Evolutionary conservation across 495 filamentous ascomycete species (phyloP), one percentile per base, ranked within the genome.

Genomic region (Penicillium roqueforti): DNA sequence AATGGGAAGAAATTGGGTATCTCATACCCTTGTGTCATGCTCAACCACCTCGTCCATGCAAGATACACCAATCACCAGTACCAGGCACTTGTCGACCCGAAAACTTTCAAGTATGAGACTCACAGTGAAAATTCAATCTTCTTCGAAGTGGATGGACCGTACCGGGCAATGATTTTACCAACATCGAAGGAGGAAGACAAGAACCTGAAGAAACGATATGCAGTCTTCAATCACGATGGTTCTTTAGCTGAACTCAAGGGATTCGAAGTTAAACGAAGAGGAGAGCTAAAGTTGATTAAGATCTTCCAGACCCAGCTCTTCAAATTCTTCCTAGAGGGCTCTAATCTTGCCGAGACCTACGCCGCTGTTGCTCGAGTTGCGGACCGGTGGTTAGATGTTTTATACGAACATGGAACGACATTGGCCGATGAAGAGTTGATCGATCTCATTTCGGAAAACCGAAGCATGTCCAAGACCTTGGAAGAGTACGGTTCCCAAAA

Each of bases 291-390:
- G 75, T 82, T 99, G 58, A 99, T 99, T 81, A 99, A 99, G 71
- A 99, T 96, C 61, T 99, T 99, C 72, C 93, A 99, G 71, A 87
- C 89, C 31, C 93, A 97, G 64, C 95, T 99, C 63, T 99, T 99
- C 83, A 95, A 93, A 66, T 97, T 97, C 75, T 99, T 99, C 73
- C 72, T 99, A 5, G 92, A 97, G 67, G 93, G 93, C 3, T 78
- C 77, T 22, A 95, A 88, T 2, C 72, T 99, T 47, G 72, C 80
- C 2, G 92, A 97, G 68, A 96, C 91, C 11, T 99, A 99, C 63
- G 84, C 78, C 23, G 82, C 91, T 3, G 95, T 97, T 7, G 92
- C 93, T 48, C 95, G 88, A 58, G 88, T 97, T n/a, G 93, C 95
- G 7, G 92, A 99, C 61, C 81, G 83, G 53, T 99, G 93, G 93